These are phyloP conservation scores for Exophiala phaeomuriformis DNA, from an alignment of 2,329 filamentous ascomycete genomes.

Conservation along the genomic window DNA sequence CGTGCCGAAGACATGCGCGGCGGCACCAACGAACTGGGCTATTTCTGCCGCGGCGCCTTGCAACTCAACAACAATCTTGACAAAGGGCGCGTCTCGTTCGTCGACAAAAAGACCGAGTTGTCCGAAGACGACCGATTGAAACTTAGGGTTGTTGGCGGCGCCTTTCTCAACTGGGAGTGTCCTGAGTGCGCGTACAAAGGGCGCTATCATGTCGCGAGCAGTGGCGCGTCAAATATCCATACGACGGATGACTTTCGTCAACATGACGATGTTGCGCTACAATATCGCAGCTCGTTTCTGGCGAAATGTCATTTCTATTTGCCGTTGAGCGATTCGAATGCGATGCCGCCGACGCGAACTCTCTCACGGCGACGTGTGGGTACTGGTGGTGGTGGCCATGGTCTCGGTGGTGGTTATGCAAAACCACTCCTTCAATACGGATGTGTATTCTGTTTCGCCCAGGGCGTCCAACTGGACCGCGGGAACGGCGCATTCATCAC, in stretches of 20 bases:
- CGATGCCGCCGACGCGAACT: background rate
- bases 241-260: constrained; percentile 23
- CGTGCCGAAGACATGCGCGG: constrained; percentile 18
- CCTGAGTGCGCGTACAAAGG: constrained; percentile 24
- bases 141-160: constrained; percentile 20
- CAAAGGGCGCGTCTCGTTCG: constrained; percentile 19
- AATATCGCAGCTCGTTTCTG: constrained; percentile 25
- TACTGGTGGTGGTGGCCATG: background rate
- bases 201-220: constrained; percentile 24
- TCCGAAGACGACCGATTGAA: constrained; percentile 14
- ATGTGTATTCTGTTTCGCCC: constrained; percentile 26
- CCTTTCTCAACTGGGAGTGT: constrained; percentile 26
- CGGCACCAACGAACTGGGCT: constrained; percentile 13
- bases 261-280: constrained; percentile 14
- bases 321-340: constrained; percentile 8
- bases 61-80: constrained; percentile 25
- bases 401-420: background rate
- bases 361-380: background rate
- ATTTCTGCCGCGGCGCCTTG: constrained; percentile 27
- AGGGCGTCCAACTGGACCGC: constrained; percentile 15
- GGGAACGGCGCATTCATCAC: constrained; percentile 15
- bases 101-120: constrained; percentile 19
- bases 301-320: constrained; percentile 24
- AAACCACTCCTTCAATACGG: constrained; percentile 16
- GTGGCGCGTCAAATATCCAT: constrained; percentile 21